Evolutionary conservation across 768 basidiomycete genomes (phyloP).

Genomic region (Dictyophora rubrovolvata): DNA sequence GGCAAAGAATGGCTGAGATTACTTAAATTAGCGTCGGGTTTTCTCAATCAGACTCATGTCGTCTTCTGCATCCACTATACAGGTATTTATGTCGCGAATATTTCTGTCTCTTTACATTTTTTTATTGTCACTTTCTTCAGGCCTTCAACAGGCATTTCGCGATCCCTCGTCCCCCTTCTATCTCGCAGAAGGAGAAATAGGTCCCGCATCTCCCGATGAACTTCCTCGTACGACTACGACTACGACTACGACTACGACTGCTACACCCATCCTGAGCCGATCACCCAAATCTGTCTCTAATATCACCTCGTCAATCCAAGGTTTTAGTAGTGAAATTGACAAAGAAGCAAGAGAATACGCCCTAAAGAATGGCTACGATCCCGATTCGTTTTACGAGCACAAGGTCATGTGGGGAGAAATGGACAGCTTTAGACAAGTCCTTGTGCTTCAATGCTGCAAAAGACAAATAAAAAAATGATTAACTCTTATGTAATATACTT

Average conservation of each 20-base stretch:
- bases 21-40: too few relatives aligned
- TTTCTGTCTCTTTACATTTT: background rate
- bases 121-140: constrained; percentile 21
- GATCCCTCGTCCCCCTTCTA: constrained; percentile 60
- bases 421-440: constrained; percentile 63
- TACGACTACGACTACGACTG: background rate
- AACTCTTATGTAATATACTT: background rate
- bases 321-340: background rate
- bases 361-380: constrained; percentile 40
- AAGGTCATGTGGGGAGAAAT: constrained; percentile 72
- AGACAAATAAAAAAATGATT: too few relatives aligned
- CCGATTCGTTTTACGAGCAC: constrained; percentile 67
- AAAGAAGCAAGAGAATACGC: constrained; percentile 26
- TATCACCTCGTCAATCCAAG: background rate
- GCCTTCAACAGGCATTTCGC: constrained; percentile 50
- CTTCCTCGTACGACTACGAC: constrained; percentile 14
- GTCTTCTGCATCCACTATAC: background rate
- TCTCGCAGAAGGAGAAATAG: constrained; percentile 46
- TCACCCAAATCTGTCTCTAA: background rate
- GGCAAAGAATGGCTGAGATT: too few relatives aligned
- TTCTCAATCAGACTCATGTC: background rate
- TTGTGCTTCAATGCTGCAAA: background rate
- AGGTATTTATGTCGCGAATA: background rate
- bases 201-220: constrained; percentile 51
- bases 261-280: background rate